Base-by-base conservation (phyloP, 805 yeast genomes). In the Jamesozyma gamospora region DNA sequence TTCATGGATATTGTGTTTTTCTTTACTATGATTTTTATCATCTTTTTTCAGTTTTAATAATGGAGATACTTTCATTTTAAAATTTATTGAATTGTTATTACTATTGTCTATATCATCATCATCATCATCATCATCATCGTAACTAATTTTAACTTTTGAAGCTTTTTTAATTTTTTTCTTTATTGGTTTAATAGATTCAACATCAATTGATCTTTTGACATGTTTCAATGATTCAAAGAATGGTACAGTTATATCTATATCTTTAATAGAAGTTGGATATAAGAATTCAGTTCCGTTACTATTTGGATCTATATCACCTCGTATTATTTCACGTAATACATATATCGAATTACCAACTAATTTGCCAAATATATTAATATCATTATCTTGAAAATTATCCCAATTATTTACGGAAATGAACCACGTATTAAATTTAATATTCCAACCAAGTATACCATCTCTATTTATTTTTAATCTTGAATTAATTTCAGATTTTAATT, bases 371-470 rank as follows among this genome's bases (percentile, higher is more conserved):
- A 76, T 49, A 12, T 76, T 66, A 45, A 63, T 55, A 37, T 58
- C 63, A 24, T 65, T 58, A 45, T 67, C 64, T 39, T 69, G 60
- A 30, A 67, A 69, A 6, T 73, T 71, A 11, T 70, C 46, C 12
- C 71, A 71, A 7, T 58, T 64, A 36, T 70, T 51, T 1, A 82
- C 74, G 15, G 76, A 66, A 50, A 76, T 66, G 47, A 75, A 69
- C 50, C 48, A 43, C 48, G 55, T 39, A 55, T 55, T 4, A 41
- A 47, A n/a, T 52, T 61, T 17, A 54, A 45, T 64, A 11, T 72
- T 72, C 46, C 70, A 64, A 0, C 77, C 84, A 2, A 81, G 44
- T 8, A 73, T 52, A 0, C 86, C 87, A 36, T 80, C 64, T 31
- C 66, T 63, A 29, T 58, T 60, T 52, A 71, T 75, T 37, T 67